Evolutionary conservation across 2,329 filamentous ascomycete genomes (phyloP).

Genomic region (Aspergillus alliaceus): DNA sequence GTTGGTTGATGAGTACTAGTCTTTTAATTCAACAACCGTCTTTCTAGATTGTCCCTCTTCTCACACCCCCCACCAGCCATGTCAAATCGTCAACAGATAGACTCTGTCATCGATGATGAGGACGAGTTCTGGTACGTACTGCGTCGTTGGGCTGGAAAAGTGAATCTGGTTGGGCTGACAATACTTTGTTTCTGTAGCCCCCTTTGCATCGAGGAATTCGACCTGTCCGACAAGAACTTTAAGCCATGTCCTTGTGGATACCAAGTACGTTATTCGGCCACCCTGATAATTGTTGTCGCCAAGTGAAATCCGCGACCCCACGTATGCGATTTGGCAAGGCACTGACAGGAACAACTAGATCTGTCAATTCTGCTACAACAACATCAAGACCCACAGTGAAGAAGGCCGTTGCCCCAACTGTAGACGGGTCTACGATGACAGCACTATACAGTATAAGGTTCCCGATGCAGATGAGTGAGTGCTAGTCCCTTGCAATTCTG

Average conservation of each 20-base stretch:
- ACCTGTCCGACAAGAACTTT: conserved; percentile 96
- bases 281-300: neutral
- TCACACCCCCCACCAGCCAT: conserved; percentile 32
- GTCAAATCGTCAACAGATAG: conserved; percentile 47
- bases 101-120: conserved; percentile 52
- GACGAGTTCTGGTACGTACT: conserved; percentile 48
- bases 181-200: conserved; percentile 59
- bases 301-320: neutral
- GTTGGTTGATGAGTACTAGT: conserved; percentile 19
- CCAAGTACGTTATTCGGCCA: conserved; percentile 64
- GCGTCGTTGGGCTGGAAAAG: neutral
- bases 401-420: conserved; percentile 98
- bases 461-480: conserved; percentile 92
- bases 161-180: conserved; percentile 21
- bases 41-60: conserved; percentile 19
- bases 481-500: neutral
- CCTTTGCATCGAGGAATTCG: conserved; percentile 98
- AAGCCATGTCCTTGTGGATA: conserved; percentile 96
- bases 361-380: conserved; percentile 99
- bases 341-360: conserved; percentile 58
- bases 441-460: conserved; percentile 94
- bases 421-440: conserved; percentile 91
- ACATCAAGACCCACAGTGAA: conserved; percentile 91
- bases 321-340: conserved; percentile 11
- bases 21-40: conserved; percentile 12